A percentile compares a stretch with the other conserved stretches of the same genome.
These are phyloP conservation scores for Plasmopara viticola DNA, from an alignment of 352 stramenopile genomes.

Conservation along the genomic window DNA sequence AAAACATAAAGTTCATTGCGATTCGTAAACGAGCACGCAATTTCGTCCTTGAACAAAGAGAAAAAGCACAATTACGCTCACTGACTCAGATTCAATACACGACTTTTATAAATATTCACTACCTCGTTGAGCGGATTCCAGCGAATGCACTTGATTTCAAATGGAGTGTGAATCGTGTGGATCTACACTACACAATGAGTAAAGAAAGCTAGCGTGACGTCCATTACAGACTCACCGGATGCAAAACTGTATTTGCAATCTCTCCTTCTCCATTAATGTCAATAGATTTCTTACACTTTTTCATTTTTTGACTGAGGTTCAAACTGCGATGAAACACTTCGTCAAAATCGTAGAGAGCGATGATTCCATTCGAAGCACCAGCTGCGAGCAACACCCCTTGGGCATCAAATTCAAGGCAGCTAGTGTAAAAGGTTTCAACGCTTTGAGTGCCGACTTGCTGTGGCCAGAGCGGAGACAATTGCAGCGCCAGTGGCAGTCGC, in stretches of 20 bases:
- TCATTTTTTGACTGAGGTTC: constrained; percentile 39
- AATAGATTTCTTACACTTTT: no score
- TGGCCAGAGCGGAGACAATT: constrained; percentile 39
- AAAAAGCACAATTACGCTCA: no score
- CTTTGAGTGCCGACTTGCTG: constrained; percentile 26
- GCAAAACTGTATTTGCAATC: constrained; percentile 17
- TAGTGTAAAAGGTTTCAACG: constrained; percentile 40
- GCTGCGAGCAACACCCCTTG: constrained; percentile 59
- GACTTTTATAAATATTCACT: not conserved
- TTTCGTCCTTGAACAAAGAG: constrained; percentile 43
- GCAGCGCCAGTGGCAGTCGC: constrained; percentile 34
- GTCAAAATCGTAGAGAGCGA: constrained; percentile 79
- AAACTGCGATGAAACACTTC: constrained; percentile 59
- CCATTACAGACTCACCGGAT: constrained; percentile 24
- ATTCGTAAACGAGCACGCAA: constrained; percentile 65
- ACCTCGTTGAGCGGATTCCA: constrained; percentile 76
- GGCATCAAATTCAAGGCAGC: constrained; percentile 63
- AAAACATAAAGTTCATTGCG: constrained; percentile 72
- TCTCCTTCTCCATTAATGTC: not conserved
- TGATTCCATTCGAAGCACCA: constrained; percentile 55
- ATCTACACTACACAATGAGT: constrained; percentile 30
- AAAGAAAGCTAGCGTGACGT: not conserved
- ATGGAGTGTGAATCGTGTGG: constrained; percentile 63
- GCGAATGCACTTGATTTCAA: constrained; percentile 63
- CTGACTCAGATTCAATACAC: no score